These are phyloP conservation scores for Arachis hypogaea DNA, from an alignment of 306 rosid species.

Conservation along the genomic window DNA sequence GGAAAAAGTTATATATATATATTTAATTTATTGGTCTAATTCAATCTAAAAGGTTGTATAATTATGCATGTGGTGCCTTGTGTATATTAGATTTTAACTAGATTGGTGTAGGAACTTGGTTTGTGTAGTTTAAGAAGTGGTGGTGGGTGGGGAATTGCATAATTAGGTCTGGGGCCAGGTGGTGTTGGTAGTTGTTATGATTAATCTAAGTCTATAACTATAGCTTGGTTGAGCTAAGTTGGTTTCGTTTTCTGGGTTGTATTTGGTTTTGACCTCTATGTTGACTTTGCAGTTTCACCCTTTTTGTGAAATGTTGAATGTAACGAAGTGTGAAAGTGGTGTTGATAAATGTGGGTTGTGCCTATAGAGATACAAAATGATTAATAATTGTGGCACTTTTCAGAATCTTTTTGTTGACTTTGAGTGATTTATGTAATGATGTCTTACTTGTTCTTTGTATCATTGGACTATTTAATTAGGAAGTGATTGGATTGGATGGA, in stretches of 20 bases:
- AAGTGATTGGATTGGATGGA: constrained; percentile 49
- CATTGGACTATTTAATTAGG: constrained; percentile 34
- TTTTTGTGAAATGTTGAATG: constrained; percentile 29
- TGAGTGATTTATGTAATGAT: neutral
- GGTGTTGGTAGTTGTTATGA: constrained; percentile 36
- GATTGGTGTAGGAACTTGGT: too few relatives aligned
- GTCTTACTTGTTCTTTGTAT: constrained; percentile 17
- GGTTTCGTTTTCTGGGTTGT: constrained; percentile 13
- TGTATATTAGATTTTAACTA: too few relatives aligned
- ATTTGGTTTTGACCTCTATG: constrained; percentile 35
- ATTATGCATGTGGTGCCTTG: neutral
- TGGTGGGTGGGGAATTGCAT: neutral
- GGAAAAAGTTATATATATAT: neutral
- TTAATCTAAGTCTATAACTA: constrained; percentile 15
- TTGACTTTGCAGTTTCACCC: constrained; percentile 33
- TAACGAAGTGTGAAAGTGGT: constrained; percentile 1
- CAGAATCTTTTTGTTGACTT: neutral
- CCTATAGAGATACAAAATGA: neutral
- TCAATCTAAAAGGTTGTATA: neutral
- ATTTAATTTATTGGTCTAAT: neutral
- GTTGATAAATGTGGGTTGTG: neutral
- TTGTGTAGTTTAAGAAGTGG: neutral
- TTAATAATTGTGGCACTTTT: constrained; percentile 16
- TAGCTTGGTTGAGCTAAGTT: neutral
- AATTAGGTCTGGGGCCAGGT: constrained; percentile 32